These are phyloP conservation scores for Leptoxyphium fumago DNA, from an alignment of 2,329 filamentous ascomycete species.

Conservation along the genomic window DNA sequence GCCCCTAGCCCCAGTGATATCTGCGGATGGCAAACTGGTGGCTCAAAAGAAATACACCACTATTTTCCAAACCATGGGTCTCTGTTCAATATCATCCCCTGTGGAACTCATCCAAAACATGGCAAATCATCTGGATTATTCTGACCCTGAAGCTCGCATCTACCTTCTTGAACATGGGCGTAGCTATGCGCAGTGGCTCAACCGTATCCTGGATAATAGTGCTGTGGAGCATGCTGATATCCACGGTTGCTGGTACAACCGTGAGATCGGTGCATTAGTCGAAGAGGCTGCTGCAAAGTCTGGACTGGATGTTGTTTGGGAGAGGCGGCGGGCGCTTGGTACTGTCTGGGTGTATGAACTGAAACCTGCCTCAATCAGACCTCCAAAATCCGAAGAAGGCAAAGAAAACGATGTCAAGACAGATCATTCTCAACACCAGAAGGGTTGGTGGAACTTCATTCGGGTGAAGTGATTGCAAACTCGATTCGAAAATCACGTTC, in stretches of 20 bases:
- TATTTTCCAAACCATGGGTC: constrained; percentile 37
- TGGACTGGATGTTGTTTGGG: constrained; percentile 31
- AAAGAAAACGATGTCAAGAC: not conserved
- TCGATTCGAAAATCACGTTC: too few relatives aligned
- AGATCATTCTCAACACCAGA: not conserved
- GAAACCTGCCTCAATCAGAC: constrained; percentile 18
- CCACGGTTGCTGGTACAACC: constrained; percentile 39
- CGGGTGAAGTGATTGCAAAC: not conserved
- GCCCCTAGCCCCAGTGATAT: constrained; percentile 22
- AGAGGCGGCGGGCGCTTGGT: constrained; percentile 32
- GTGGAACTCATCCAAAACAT: constrained; percentile 30
- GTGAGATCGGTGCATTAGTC: constrained; percentile 35
- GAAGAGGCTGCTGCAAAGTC: constrained; percentile 31
- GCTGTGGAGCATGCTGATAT: constrained; percentile 33
- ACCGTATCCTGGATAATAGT: constrained; percentile 29
- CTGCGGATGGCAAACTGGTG: not conserved
- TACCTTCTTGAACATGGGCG: constrained; percentile 37
- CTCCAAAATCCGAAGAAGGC: not conserved
- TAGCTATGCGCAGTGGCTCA: constrained; percentile 33
- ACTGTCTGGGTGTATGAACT: constrained; percentile 36
- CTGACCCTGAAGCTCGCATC: constrained; percentile 30
- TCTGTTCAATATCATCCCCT: constrained; percentile 34
- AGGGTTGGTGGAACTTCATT: not conserved
- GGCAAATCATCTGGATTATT: constrained; percentile 21
- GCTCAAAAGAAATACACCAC: constrained; percentile 29